Evolutionary conservation across 2,329 filamentous ascomycete species (phyloP).

Genomic region (Aspergillus niger): DNA sequence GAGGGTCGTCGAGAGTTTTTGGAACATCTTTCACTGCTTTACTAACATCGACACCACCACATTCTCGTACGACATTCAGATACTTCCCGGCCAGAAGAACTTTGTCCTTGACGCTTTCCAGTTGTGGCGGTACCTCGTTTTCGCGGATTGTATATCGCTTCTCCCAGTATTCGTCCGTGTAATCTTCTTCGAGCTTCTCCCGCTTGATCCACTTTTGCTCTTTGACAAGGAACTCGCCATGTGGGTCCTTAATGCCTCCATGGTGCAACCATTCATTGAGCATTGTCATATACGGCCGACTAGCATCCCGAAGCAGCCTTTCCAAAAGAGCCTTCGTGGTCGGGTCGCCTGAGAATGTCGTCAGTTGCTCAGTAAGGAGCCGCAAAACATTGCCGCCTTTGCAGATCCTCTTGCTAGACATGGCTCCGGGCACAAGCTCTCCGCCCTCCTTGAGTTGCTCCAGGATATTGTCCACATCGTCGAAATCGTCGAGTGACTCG

Average conservation of each 20-base stretch:
- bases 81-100: slow-evolving; percentile 96
- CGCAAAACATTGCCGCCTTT: slow-evolving; percentile 96
- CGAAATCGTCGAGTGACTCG: slow-evolving; percentile 71
- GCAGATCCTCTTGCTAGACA: slow-evolving; percentile 86
- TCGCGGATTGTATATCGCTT: slow-evolving; percentile 94
- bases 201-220: slow-evolving; percentile 94
- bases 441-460: slow-evolving; percentile 86
- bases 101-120: slow-evolving; percentile 89
- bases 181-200: slow-evolving; percentile 89
- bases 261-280: slow-evolving; percentile 98
- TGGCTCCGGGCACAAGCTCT: slow-evolving; percentile 74
- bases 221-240: slow-evolving; percentile 90
- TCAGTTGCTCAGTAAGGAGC: slow-evolving; percentile 78
- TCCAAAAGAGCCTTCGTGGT: slow-evolving; percentile 80
- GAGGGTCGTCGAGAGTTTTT: slow-evolving; percentile 83
- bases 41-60: slow-evolving; percentile 91
- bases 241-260: slow-evolving; percentile 90
- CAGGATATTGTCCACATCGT: slow-evolving; percentile 90
- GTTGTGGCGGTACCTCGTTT: slow-evolving; percentile 85
- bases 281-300: slow-evolving; percentile 95
- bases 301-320: slow-evolving; percentile 80
- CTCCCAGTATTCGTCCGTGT: slow-evolving; percentile 99
- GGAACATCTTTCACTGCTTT: slow-evolving; percentile 87
- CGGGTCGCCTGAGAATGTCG: slow-evolving; percentile 91
- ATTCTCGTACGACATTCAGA: slow-evolving; percentile 95